phyloP scores from a whole-genome alignment of 768 basidiomycete genomes.

The Psilocybe azurescens region DNA sequence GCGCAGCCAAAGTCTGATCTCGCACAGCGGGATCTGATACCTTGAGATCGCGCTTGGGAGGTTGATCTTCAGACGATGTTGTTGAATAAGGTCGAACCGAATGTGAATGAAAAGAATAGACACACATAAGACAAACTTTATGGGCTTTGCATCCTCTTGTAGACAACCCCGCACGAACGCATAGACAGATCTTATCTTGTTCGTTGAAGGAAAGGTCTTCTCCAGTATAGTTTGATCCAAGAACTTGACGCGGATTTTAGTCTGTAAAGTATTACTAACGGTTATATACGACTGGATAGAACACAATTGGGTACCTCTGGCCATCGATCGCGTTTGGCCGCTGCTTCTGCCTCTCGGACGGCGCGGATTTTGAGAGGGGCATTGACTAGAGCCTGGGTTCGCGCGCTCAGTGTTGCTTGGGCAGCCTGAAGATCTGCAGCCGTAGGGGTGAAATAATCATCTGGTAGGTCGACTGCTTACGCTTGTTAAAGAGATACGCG shows the following conservation, averaged over 20 bases:
- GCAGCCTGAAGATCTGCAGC: conserved; percentile 71
- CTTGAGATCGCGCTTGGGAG: conserved; percentile 81
- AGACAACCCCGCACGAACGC: conserved; percentile 80
- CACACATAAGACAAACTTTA: conserved; percentile 87
- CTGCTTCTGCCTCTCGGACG: conserved; percentile 64
- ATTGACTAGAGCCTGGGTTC: conserved; percentile 65
- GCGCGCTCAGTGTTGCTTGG: conserved; percentile 64
- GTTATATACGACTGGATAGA: neutral
- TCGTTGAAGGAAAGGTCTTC: conserved; percentile 74
- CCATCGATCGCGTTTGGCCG: conserved; percentile 68
- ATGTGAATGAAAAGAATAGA: conserved; percentile 14
- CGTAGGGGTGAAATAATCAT: conserved; percentile 78
- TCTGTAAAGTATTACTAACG: conserved; percentile 47
- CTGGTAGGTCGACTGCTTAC: conserved; percentile 57
- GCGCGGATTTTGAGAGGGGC: conserved; percentile 74
- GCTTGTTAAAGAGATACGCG: conserved; percentile 13
- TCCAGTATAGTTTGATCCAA: conserved; percentile 84
- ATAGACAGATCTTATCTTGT: conserved; percentile 84
- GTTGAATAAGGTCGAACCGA: neutral
- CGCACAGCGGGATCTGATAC: conserved; percentile 79
- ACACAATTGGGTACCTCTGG: conserved; percentile 55
- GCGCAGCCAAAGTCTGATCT: conserved; percentile 67
- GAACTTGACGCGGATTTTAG: conserved; percentile 83
- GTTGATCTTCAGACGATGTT: conserved; percentile 58
- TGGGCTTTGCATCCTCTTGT: conserved; percentile 74